Evolutionary conservation across 2,329 filamentous ascomycete genomes (phyloP).

Genomic region (Trichoderma simmonsii): DNA sequence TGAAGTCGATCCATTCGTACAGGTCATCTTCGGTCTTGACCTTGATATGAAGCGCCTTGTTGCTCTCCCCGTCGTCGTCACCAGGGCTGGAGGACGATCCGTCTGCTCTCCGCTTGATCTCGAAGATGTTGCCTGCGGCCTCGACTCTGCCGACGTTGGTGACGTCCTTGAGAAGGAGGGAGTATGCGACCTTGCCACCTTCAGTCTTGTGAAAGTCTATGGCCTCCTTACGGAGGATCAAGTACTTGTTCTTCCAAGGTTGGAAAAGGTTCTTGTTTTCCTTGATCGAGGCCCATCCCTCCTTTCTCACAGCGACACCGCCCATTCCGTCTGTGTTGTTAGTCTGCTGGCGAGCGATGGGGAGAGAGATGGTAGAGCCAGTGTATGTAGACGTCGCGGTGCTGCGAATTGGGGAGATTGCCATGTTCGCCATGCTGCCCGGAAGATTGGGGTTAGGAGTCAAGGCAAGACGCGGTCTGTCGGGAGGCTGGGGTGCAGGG

Average conservation of each 20-base stretch:
- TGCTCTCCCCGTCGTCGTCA: conserved; percentile 78
- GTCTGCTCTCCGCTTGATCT: conserved; percentile 76
- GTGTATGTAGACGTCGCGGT: conserved; percentile 65
- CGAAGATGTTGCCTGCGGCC: conserved; percentile 86
- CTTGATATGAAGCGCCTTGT: conserved; percentile 83
- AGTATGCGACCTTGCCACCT: conserved; percentile 81
- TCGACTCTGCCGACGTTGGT: conserved; percentile 89
- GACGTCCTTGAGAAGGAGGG: conserved; percentile 81
- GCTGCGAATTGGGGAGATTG: conserved; percentile 66
- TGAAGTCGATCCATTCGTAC: conserved; percentile 98
- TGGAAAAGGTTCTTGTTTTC: conserved; percentile 85
- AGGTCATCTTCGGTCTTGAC: conserved; percentile 95
- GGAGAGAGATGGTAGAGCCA: conserved; percentile 69
- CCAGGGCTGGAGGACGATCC: conserved; percentile 67
- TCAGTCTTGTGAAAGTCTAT: conserved; percentile 94
- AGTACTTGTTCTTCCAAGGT: conserved; percentile 84
- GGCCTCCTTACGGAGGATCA: conserved; percentile 88
- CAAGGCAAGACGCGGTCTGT: conserved; percentile 76
- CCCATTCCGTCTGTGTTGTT: conserved; percentile 61
- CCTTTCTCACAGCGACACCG: conserved; percentile 72
- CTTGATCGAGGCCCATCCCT: conserved; percentile 82
- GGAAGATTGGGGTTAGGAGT: conserved; percentile 73
- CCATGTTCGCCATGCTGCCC: conserved; percentile 76
- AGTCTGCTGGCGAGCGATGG: conserved; percentile 62
- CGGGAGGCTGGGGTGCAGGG: conserved; percentile 86